These are phyloP conservation scores for Lentinula sp. DNA, from an alignment of 768 basidiomycete species.

Conservation along the genomic window DNA sequence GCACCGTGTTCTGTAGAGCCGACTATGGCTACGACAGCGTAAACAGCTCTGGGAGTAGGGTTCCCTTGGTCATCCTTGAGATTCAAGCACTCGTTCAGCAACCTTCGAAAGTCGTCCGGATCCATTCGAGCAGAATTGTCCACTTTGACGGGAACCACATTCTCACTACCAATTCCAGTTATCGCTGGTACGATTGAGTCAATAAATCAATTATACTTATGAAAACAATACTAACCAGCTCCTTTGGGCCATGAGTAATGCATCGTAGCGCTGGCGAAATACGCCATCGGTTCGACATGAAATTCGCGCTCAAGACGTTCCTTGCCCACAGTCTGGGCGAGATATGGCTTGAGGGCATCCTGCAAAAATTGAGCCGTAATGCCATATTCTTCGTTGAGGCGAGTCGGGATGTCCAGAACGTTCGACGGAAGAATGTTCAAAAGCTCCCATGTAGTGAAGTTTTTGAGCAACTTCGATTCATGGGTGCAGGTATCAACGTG, in stretches of 20 bases:
- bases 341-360: conserved; percentile 21
- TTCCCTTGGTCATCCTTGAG: conserved; percentile 8
- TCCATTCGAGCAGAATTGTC: conserved; percentile 31
- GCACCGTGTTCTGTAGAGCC: conserved; percentile 40
- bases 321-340: conserved; percentile 31
- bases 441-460: conserved; percentile 31
- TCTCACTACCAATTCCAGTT: conserved; percentile 35
- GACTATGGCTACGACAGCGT: conserved; percentile 35
- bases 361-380: conserved; percentile 27
- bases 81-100: conserved; percentile 23
- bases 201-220: background rate
- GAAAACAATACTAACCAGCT: conserved; percentile 24
- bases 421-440: conserved; percentile 29
- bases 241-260: conserved; percentile 44
- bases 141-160: conserved; percentile 27
- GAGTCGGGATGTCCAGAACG: conserved; percentile 28
- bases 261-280: conserved; percentile 17
- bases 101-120: conserved; percentile 16
- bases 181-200: conserved; percentile 22
- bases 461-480: conserved; percentile 17
- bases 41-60: conserved; percentile 21
- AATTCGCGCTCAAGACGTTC: conserved; percentile 20
- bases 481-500: conserved; percentile 20
- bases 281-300: conserved; percentile 13
- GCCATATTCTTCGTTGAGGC: conserved; percentile 25